Conservation (phyloP, 78 protist species). For the Polysphondylium violaceum region DNA sequence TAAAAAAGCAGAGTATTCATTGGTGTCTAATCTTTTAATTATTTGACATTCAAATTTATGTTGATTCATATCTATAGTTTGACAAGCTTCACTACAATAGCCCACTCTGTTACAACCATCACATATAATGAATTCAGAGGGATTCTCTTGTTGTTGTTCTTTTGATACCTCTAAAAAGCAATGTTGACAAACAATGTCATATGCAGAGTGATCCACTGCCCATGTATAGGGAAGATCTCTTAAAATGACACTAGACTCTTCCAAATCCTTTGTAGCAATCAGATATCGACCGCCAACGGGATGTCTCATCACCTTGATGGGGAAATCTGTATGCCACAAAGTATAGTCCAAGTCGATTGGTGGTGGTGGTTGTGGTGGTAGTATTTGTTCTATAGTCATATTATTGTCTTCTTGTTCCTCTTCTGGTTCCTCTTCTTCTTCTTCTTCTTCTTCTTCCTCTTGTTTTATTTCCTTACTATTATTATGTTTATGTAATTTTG, state of each 20-base stretch:
- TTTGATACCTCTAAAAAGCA: constrained; percentile 69
- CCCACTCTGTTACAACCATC: constrained; percentile 49
- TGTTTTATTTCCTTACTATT: too few relatives aligned
- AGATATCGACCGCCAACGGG: constrained; percentile 64
- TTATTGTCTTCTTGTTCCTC: neutral
- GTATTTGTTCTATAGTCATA: neutral
- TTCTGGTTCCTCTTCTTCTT: neutral
- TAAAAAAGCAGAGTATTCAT: constrained; percentile 39
- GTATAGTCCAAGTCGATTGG: constrained; percentile 37
- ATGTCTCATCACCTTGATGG: constrained; percentile 38
- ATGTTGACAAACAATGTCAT: constrained; percentile 64
- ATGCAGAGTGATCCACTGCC: constrained; percentile 55
- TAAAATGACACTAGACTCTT: constrained; percentile 17
- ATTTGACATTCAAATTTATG: constrained; percentile 62
- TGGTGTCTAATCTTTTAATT: constrained; percentile 19
- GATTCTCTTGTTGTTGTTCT: neutral
- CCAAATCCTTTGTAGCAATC: constrained; percentile 52
- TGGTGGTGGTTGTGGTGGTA: neutral
- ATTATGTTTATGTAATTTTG: too few relatives aligned
- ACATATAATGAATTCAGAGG: constrained; percentile 42
- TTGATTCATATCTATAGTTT: constrained; percentile 24
- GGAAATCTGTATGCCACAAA: constrained; percentile 48
- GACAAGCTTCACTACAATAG: constrained; percentile 39
- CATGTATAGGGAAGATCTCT: constrained; percentile 65
- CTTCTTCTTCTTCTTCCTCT: neutral